phyloP scores from a whole-genome alignment of 768 basidiomycete genomes.

The Chalciporus chontae region DNA sequence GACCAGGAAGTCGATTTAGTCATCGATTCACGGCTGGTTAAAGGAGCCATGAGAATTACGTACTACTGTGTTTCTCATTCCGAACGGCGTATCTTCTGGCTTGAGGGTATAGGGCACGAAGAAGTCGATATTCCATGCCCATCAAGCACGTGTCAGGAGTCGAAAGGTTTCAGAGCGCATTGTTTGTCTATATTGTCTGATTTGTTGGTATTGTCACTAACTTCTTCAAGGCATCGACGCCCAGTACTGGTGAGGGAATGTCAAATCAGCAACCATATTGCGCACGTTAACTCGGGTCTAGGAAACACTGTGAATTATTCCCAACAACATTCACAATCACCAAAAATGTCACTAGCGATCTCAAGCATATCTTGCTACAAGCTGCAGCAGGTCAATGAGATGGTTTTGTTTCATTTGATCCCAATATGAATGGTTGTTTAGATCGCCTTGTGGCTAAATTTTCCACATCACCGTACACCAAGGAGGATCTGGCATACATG shows the following conservation, averaged over 20 bases:
- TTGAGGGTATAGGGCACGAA: conserved; percentile 20
- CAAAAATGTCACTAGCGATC: conserved; percentile 10
- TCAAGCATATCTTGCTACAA: conserved; percentile 25
- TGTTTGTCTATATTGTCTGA: conserved; percentile 17
- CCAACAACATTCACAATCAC: conserved; percentile 23
- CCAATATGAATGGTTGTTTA: conserved; percentile 2
- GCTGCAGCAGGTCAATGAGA: conserved; percentile 26
- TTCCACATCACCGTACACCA: conserved; percentile 29
- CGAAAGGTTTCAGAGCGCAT: conserved; percentile 12
- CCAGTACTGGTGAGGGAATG: conserved; percentile 27
- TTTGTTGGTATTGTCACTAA: background rate
- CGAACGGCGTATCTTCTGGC: conserved; percentile 29
- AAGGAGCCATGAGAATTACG: background rate
- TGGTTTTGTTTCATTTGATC: background rate
- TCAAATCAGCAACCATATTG: no score
- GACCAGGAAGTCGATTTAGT: conserved; percentile 17
- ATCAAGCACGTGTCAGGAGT: conserved; percentile 15
- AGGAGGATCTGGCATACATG: conserved; percentile 23
- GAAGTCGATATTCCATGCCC: conserved; percentile 20
- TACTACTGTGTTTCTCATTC: conserved; percentile 30
- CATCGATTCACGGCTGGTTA: conserved; percentile 6
- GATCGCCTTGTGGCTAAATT: conserved; percentile 31
- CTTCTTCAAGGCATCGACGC: conserved; percentile 22
- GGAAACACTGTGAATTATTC: conserved; percentile 32
- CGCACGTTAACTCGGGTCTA: background rate